Conservation (phyloP, 2,329 filamentous ascomycete species). For the Stachybotrys chartarum region DNA sequence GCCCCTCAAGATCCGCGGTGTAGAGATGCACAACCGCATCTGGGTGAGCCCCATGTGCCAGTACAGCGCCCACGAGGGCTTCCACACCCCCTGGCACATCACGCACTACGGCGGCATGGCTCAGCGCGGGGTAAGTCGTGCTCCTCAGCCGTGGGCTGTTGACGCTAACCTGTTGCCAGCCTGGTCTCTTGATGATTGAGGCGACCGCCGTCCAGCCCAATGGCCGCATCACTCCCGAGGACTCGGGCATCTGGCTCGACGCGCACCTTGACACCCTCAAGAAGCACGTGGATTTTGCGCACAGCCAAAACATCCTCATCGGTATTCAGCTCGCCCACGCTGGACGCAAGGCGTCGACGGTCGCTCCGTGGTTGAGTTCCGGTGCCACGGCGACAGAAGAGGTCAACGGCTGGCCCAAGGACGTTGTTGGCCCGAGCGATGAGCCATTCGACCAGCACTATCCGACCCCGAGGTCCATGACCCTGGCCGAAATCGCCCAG, state of each 20-base stretch:
- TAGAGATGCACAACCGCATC: conserved; percentile 38
- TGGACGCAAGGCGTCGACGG: conserved; percentile 52
- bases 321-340: conserved; percentile 71
- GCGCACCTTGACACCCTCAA: conserved; percentile 55
- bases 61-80: conserved; percentile 41
- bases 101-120: conserved; percentile 68
- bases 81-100: conserved; percentile 64
- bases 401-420: conserved; percentile 41
- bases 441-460: conserved; percentile 48
- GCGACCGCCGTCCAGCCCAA: conserved; percentile 60
- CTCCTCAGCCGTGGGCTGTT: neutral
- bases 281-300: conserved; percentile 53
- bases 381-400: conserved; percentile 28
- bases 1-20: conserved; percentile 36
- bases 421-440: conserved; percentile 36
- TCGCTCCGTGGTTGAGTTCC: conserved; percentile 58
- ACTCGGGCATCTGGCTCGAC: conserved; percentile 64
- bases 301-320: conserved; percentile 51
- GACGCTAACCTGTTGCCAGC: conserved; percentile 7
- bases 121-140: conserved; percentile 47
- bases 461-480: conserved; percentile 57
- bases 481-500: conserved; percentile 52
- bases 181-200: conserved; percentile 61
- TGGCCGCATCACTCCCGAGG: conserved; percentile 47
- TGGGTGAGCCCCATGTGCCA: conserved; percentile 40